These are phyloP conservation scores for Didymella glomerata DNA, from an alignment of 2,329 filamentous ascomycete species.

Conservation along the genomic window DNA sequence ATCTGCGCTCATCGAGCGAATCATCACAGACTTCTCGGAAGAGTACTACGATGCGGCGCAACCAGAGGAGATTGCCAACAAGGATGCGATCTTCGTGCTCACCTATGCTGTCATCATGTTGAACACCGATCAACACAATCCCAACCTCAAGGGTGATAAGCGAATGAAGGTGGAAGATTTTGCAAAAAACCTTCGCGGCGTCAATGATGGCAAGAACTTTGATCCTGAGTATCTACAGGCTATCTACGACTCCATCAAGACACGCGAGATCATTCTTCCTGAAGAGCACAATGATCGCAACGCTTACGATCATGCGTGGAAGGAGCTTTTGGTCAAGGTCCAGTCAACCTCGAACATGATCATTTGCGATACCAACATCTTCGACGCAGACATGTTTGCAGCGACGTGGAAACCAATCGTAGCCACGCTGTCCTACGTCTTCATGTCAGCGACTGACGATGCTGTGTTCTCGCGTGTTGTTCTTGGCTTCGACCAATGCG, in stretches of 20 bases:
- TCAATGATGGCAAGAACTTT: conserved; percentile 88
- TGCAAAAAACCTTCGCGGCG: conserved; percentile 85
- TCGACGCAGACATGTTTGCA: conserved; percentile 96
- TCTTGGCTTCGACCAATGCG: conserved; percentile 94
- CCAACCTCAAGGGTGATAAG: conserved; percentile 78
- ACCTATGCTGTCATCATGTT: conserved; percentile 98
- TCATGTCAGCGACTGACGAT: conserved; percentile 98
- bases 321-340: conserved; percentile 87
- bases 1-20: conserved; percentile 89
- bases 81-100: conserved; percentile 87
- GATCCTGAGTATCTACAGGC: conserved; percentile 80
- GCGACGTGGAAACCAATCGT: conserved; percentile 95
- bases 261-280: conserved; percentile 93
- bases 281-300: conserved; percentile 98
- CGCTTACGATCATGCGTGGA: conserved; percentile 97
- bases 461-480: conserved; percentile 93
- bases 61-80: conserved; percentile 79
- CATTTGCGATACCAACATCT: conserved; percentile 89
- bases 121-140: conserved; percentile 96
- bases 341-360: conserved; percentile 76
- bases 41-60: conserved; percentile 78
- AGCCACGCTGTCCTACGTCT: conserved; percentile 94
- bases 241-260: conserved; percentile 91
- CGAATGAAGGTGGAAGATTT: conserved; percentile 90
- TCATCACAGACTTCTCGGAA: conserved; percentile 85